These are phyloP conservation scores for Colletotrichum phormii DNA, from an alignment of 2,329 filamentous ascomycete species.

Conservation along the genomic window DNA sequence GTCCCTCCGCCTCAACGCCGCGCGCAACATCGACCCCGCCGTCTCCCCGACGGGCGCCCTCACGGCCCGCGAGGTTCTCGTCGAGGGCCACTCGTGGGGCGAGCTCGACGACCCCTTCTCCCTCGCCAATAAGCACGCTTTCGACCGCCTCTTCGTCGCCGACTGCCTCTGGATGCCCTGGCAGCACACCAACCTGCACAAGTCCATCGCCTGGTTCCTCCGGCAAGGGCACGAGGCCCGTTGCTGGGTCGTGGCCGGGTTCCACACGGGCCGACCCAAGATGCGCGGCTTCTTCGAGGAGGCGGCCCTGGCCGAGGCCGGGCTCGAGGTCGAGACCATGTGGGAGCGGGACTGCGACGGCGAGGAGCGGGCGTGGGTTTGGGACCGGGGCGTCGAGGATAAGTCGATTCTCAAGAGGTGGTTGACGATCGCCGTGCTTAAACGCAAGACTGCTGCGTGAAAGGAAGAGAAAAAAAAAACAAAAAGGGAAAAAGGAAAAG, in stretches of 20 bases:
- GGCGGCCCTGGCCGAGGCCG: constrained; percentile 56
- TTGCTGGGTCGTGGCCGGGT: constrained; percentile 76
- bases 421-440: constrained; percentile 71
- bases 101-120: constrained; percentile 53
- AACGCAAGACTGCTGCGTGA: constrained; percentile 42
- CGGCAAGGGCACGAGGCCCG: constrained; percentile 55
- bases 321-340: constrained; percentile 72
- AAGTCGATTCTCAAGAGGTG: constrained; percentile 74
- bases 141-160: constrained; percentile 74
- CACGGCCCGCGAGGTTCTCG: constrained; percentile 47
- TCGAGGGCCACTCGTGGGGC: constrained; percentile 76
- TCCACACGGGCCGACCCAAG: constrained; percentile 77
- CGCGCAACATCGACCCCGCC: constrained; percentile 57
- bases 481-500: no score
- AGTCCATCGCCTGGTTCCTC: constrained; percentile 73
- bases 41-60: constrained; percentile 46
- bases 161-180: constrained; percentile 83
- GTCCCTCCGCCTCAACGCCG: constrained; percentile 69
- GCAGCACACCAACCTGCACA: constrained; percentile 75
- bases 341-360: constrained; percentile 78
- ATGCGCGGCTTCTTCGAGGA: constrained; percentile 73
- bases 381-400: constrained; percentile 72
- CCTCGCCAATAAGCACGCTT: constrained; percentile 50
- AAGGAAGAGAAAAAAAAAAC: neutral
- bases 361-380: constrained; percentile 68